Percentiles rank a stretch among this genome's conserved stretches.
phyloP scores from a whole-genome alignment of 2,329 filamentous ascomycete species.

The Stachybotrys elegans region DNA sequence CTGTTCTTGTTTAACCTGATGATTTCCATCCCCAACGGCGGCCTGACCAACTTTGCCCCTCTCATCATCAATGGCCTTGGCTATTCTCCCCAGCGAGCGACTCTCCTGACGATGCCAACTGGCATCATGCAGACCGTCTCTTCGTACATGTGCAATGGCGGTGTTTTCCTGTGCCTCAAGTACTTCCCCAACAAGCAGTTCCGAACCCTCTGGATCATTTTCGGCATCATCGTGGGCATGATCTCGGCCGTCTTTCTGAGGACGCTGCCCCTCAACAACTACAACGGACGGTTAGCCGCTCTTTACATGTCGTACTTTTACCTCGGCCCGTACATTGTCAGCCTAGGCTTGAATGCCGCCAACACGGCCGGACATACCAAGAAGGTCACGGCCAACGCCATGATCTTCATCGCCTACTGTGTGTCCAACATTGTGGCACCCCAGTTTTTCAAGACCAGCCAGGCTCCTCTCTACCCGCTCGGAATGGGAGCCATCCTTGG shows the following conservation, averaged over 20 bases:
- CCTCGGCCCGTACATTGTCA: slow-evolving; percentile 34
- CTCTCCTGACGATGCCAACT: slow-evolving; percentile 36
- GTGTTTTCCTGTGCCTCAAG: not conserved
- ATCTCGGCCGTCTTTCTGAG: slow-evolving; percentile 30
- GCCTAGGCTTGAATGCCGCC: slow-evolving; percentile 33
- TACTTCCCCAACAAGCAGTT: not conserved
- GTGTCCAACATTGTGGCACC: slow-evolving; percentile 37
- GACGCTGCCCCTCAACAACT: slow-evolving; percentile 18
- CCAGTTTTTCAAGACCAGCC: slow-evolving; percentile 27
- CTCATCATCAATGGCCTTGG: slow-evolving; percentile 12
- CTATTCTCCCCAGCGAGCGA: slow-evolving; percentile 9
- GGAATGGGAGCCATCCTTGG: slow-evolving; percentile 6
- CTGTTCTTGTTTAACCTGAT: slow-evolving; percentile 5
- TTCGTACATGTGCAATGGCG: slow-evolving; percentile 10
- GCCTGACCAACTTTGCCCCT: not conserved
- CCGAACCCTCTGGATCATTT: slow-evolving; percentile 20
- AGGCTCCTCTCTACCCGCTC: slow-evolving; percentile 6
- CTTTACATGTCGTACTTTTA: slow-evolving; percentile 42
- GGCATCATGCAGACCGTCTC: slow-evolving; percentile 11
- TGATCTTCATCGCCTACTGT: slow-evolving; percentile 36
- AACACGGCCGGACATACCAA: slow-evolving; percentile 40
- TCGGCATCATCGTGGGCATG: slow-evolving; percentile 35
- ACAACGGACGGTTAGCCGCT: slow-evolving; percentile 29
- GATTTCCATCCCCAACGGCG: too few species aligned
- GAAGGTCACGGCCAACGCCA: slow-evolving; percentile 34